Evolutionary conservation across 768 basidiomycete species (phyloP), one percentile per base, ranked within the genome.

Genomic region (Scleroderma bovista): DNA sequence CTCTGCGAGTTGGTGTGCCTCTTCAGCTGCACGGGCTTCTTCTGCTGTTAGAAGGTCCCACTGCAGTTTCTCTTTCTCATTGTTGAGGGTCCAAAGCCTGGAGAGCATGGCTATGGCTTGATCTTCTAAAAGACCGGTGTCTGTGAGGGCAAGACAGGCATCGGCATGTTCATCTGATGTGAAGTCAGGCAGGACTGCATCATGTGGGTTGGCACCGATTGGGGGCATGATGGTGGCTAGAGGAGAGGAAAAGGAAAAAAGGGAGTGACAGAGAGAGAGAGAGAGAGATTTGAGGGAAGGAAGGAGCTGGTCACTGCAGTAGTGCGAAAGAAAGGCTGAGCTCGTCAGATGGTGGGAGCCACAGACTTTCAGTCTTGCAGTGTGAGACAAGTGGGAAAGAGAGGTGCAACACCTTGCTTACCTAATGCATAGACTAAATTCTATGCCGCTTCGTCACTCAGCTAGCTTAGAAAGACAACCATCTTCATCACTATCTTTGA

Each of bases 251-350:
- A 36, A n/a, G 34, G 32, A 33, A 33, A 33, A 33, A 33, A 15
- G 32, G 15, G 32, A 36, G 34, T 15, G n/a, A 36, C 34, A 36
- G n/a, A 36, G 13, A 36, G 34, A n/a, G 34, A 13, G 13, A 15
- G 6, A 36, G 13, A 12, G 34, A 36, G 34, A 15, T 13, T 15
- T 12, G 54, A 45, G 6, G 31, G 60, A 31, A 51, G 58, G 5
- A 58, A 12, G 13, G 36, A 55, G 2, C 54, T 56, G 23, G 53
- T 53, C n/a, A n/a, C n/a, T n/a, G n/a, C n/a, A n/a, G n/a, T n/a
- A n/a, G n/a, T n/a, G 10, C 40, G 6, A 3, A 48, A 22, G 13
- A 51, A 39, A 39, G 46, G 60, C 47, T 55, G 31, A 17, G 64
- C n/a, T 36, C 38, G 44, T 12, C 51, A 50, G 2, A 61, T 39